Percentiles rank a stretch among this genome's conserved stretches.
phyloP scores from a whole-genome alignment of 2,329 filamentous ascomycete species.

The Fusarium decemcellulare region DNA sequence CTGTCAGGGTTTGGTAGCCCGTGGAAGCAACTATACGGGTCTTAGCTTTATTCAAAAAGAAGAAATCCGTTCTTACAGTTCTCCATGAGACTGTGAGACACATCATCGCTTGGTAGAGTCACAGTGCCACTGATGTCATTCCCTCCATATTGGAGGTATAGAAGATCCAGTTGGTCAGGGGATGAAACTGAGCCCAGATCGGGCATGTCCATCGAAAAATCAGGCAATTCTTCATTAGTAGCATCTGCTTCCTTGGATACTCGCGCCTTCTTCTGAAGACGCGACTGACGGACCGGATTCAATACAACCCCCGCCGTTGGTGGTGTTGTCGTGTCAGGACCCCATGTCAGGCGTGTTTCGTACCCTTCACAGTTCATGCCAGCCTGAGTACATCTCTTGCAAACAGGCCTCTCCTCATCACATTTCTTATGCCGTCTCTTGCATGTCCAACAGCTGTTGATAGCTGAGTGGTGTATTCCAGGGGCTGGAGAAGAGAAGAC shows the following conservation, averaged over 20 bases:
- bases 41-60: background rate
- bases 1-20: background rate
- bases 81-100: background rate
- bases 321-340: slow-evolving; percentile 3
- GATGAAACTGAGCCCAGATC: background rate
- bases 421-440: slow-evolving; percentile 34
- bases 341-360: slow-evolving; percentile 29
- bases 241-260: background rate
- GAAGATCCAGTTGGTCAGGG: background rate
- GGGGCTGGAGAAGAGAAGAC: background rate
- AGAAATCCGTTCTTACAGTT: background rate
- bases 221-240: background rate
- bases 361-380: slow-evolving; percentile 30
- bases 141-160: background rate
- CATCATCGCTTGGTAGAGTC: background rate
- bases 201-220: background rate
- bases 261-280: background rate
- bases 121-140: background rate
- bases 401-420: slow-evolving; percentile 24
- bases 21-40: background rate
- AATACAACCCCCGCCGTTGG: slow-evolving; percentile 11
- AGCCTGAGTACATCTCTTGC: slow-evolving; percentile 24
- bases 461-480: background rate
- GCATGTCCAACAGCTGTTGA: slow-evolving; percentile 31
- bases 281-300: slow-evolving; percentile 14